Evolutionary conservation across 1,284 basidiomycete species (phyloP).

Genomic region (Xanthoconium separans): DNA sequence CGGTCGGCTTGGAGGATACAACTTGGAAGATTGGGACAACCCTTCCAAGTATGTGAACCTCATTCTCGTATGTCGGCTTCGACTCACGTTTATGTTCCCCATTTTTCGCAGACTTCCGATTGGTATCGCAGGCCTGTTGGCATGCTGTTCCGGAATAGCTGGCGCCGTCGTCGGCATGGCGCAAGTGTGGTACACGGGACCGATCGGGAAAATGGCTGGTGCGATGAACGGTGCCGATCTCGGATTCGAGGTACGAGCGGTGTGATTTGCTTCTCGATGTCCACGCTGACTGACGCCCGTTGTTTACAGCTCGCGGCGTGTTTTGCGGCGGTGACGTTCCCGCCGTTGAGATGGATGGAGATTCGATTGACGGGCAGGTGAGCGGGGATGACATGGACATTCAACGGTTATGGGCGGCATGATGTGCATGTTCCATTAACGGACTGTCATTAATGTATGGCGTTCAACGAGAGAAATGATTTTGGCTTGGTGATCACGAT

Average conservation of each 20-base stretch:
- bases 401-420: too few species aligned
- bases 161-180: slow-evolving; percentile 53
- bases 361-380: slow-evolving; percentile 42
- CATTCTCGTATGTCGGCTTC: not conserved
- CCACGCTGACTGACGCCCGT: not conserved
- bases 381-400: slow-evolving; percentile 1
- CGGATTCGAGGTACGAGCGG: slow-evolving; percentile 49
- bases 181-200: slow-evolving; percentile 53
- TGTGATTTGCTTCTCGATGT: too few species aligned
- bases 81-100: not conserved
- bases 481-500: too few species aligned
- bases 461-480: too few species aligned
- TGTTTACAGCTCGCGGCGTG: slow-evolving; percentile 39
- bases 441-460: too few species aligned
- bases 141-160: slow-evolving; percentile 46
- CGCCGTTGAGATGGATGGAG: slow-evolving; percentile 45
- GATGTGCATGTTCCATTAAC: too few species aligned
- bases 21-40: slow-evolving; percentile 54
- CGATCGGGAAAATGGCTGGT: slow-evolving; percentile 45
- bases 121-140: slow-evolving; percentile 53
- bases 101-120: slow-evolving; percentile 43
- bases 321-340: slow-evolving; percentile 43
- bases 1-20: slow-evolving; percentile 50
- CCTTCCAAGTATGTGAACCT: slow-evolving; percentile 37
- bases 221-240: slow-evolving; percentile 49